Percentiles rank a stretch among this genome's conserved stretches.
Evolutionary conservation across 1,139 yeast genomes (phyloP).

Genomic region (Blastobotrys serpentis): DNA sequence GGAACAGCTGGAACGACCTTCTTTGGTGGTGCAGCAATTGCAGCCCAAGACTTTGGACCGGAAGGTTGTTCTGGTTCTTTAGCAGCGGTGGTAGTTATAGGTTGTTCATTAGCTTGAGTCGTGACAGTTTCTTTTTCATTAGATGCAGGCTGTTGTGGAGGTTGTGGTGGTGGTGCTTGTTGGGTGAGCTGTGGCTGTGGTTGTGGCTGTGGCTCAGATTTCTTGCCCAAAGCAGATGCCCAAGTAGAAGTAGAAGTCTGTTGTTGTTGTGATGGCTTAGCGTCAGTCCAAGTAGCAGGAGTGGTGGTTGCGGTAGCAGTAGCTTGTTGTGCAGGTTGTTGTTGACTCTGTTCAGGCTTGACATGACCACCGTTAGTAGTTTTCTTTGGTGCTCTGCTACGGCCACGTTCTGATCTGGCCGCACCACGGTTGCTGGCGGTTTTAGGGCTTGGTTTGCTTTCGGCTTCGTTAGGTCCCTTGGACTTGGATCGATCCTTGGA

Average conservation of each 20-base stretch:
- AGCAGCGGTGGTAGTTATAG: slow-evolving; percentile 13
- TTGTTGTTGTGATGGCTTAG: not conserved
- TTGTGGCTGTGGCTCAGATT: slow-evolving; percentile 15
- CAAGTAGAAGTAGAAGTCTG: slow-evolving; percentile 30
- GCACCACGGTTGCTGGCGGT: slow-evolving; percentile 14
- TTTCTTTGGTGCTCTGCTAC: slow-evolving; percentile 23
- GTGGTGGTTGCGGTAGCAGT: slow-evolving; percentile 21
- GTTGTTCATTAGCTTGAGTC: slow-evolving; percentile 7
- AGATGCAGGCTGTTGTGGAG: slow-evolving; percentile 9
- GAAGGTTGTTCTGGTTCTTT: slow-evolving; percentile 8
- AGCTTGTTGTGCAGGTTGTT: slow-evolving; percentile 21
- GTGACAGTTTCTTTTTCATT: slow-evolving; percentile 5
- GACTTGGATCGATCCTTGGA: slow-evolving; percentile 29
- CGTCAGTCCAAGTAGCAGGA: slow-evolving; percentile 18
- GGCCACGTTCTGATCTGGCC: slow-evolving; percentile 22
- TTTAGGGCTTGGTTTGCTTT: not conserved
- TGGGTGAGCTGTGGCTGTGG: slow-evolving; percentile 14
- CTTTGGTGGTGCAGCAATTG: slow-evolving; percentile 39
- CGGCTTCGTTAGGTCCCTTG: slow-evolving; percentile 34
- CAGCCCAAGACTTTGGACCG: slow-evolving; percentile 41
- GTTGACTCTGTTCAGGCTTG: slow-evolving; percentile 19
- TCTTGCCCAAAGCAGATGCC: slow-evolving; percentile 31
- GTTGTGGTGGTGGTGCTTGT: slow-evolving; percentile 15
- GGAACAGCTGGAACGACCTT: slow-evolving; percentile 24
- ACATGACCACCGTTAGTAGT: slow-evolving; percentile 19